Evolutionary conservation across 2,329 filamentous ascomycete genomes (phyloP), one percentile per base, ranked within the genome.

Genomic region (Clarireedia monteithiana): DNA sequence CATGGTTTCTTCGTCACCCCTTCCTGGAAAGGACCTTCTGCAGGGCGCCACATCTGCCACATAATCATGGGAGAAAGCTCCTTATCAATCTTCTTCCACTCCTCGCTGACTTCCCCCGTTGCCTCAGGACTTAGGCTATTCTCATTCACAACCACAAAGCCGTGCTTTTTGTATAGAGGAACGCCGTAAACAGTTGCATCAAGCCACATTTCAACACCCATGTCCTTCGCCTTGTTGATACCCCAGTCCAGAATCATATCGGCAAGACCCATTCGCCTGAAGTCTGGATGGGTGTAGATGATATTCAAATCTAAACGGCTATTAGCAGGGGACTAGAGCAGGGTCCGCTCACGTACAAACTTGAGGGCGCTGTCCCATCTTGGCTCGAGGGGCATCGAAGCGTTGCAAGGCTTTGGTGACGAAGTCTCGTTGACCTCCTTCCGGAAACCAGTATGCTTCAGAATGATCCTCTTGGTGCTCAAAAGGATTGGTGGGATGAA

Each of bases 251-350:
- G n/a, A 4, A 53, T 53, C 40, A 53, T 46, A 39, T 39, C 27
- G 4, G 5, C 53, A 10, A 51, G 39, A 2, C 55, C 59, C 12
- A 39, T 48, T 14, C 49, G 26, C 48, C 58, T 47, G 45, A 49
- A 55, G 38, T 48, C 49, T 27, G 55, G 56, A 15, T 34, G 36
- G 4, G 58, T 45, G 42, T 40, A 48, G 38, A 58, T 58, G 39
- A 53, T 47, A 48, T 53, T 53, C 42, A 53, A 23, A 39, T 53
- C 51, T 53, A 14, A 42, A 9, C 17, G 50, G 23, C n/a, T 39
- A 10, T 39, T 17, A 17, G 5, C 14, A 17, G 36, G 27, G 2
- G 12, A 39, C 23, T 17, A 38, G 48, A 15, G 15, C 17, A 24
- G 20, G 30, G 15, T 12, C 14, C 30, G 9, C 9, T 1, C 4